phyloP scores from a whole-genome alignment of 306 rosid genomes.

The Dryas drummondii region DNA sequence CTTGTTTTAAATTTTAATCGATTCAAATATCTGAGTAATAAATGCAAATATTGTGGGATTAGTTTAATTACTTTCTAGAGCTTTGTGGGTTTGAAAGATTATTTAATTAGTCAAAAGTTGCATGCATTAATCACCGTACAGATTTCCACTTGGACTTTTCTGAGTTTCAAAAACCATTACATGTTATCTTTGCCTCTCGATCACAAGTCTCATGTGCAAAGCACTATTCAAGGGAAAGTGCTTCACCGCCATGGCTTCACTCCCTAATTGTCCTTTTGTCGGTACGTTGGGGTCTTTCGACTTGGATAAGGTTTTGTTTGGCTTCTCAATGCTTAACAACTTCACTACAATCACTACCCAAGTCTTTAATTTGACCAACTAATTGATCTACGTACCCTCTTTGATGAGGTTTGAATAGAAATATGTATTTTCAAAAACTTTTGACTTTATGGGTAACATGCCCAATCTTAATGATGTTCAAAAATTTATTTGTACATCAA shows the following conservation, averaged over 20 bases:
- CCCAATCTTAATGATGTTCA: too few species aligned
- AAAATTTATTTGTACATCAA: too few species aligned
- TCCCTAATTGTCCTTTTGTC: slow-evolving; percentile 12
- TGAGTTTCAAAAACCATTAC: neutral
- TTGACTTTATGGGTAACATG: neutral
- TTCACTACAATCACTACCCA: neutral
- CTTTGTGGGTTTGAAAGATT: slow-evolving; percentile 11
- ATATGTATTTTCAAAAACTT: neutral
- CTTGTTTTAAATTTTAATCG: slow-evolving; percentile 16
- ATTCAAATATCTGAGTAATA: slow-evolving; percentile 22
- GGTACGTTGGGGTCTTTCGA: slow-evolving; percentile 1
- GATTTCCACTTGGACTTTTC: slow-evolving; percentile 10
- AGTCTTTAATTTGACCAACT: neutral
- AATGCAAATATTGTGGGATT: slow-evolving; percentile 22
- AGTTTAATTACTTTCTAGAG: slow-evolving; percentile 8
- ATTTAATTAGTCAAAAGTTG: slow-evolving; percentile 24
- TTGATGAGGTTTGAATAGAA: neutral
- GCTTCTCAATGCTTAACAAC: neutral
- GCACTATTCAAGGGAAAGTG: slow-evolving; percentile 16
- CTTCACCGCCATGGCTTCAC: neutral
- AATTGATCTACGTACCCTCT: neutral
- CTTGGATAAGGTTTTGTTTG: neutral
- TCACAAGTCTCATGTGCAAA: slow-evolving; percentile 15
- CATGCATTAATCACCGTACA: slow-evolving; percentile 34
- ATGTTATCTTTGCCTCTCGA: neutral